Evolutionary conservation across 1,139 yeast genomes (phyloP), one percentile per base, ranked within the genome.

Genomic region (Suhomyces anneliseae): DNA sequence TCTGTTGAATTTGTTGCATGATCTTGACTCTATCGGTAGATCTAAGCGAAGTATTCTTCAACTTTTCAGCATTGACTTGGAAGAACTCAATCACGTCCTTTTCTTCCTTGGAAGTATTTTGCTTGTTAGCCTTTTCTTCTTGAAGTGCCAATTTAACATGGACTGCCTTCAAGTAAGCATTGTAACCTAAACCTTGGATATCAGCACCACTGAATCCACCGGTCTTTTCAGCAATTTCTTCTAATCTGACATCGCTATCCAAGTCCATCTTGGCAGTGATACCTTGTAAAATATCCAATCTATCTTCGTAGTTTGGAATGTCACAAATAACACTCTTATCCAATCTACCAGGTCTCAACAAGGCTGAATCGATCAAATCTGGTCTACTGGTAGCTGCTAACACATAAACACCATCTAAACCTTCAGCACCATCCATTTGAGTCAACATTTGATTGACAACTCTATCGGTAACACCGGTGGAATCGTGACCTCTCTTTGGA

Each of bases 361-460:
- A 74, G 0, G 99, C 99, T 7, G 97, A 85, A 66, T 93, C 99
- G 56, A 95, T 92, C 58, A 93, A 76, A 61, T 93, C 98, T 0
- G 98, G 98, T 57, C 99, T 77, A 58, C 93, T 84, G 0, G 99
- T 95, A 1, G 99, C 99, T 0, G 98, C 99, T 32, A 93, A 73
- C 1, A 95, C 97, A 61, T 93, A 93, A 3, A 95, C 99, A 0
- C 98, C 98, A 59, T 92, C 97, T 34, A 92, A 72, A 0, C 98
- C 98, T 65, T 93, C 99, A 1, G 98, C 98, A 70, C 99, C 99
- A 68, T 93, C 99, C 97, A 93, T 90, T 64, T 95, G 98, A 0
- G 99, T 93, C 60, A 93, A 79, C 84, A 93, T 82, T 64, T 93
- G 99, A 66, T 95, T 95, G 36, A 93, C 99, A 37, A 93, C 97